Evolutionary conservation across 176 grass and related monocot genomes (phyloP).

Genomic region (Miscanthus lutarioriparius): DNA sequence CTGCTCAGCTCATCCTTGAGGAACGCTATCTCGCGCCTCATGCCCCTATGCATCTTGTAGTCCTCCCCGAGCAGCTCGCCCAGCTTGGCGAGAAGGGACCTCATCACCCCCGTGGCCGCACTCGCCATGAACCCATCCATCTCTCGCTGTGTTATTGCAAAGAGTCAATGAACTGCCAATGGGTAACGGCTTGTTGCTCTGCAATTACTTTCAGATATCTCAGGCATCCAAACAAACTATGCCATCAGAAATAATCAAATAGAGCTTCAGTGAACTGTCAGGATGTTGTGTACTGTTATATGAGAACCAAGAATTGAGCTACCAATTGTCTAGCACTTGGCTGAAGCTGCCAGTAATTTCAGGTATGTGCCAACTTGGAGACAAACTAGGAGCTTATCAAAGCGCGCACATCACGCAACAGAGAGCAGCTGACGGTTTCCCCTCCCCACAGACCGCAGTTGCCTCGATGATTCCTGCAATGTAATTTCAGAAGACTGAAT

Average conservation of each 20-base stretch:
- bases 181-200: no score
- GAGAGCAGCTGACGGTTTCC: no score
- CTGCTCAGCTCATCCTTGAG: slow-evolving; percentile 36
- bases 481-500: background rate
- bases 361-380: background rate
- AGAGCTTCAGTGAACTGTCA: background rate
- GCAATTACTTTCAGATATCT: background rate
- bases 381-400: background rate
- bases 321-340: background rate
- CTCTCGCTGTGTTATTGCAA: no score
- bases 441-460: no score
- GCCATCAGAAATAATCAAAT: background rate
- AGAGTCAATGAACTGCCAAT: background rate
- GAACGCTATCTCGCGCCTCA: slow-evolving; percentile 23
- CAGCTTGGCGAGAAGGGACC: slow-evolving; percentile 36
- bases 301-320: background rate
- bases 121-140: slow-evolving; percentile 47
- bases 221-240: background rate
- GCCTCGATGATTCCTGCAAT: background rate
- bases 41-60: slow-evolving; percentile 15
- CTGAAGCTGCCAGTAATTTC: background rate
- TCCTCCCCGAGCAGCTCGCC: slow-evolving; percentile 6
- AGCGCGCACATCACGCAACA: no score
- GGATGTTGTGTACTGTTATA: background rate
- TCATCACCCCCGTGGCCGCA: slow-evolving; percentile 31